Evolutionary conservation across 352 stramenopile species (phyloP).

Genomic region (Phytophthora litchii): DNA sequence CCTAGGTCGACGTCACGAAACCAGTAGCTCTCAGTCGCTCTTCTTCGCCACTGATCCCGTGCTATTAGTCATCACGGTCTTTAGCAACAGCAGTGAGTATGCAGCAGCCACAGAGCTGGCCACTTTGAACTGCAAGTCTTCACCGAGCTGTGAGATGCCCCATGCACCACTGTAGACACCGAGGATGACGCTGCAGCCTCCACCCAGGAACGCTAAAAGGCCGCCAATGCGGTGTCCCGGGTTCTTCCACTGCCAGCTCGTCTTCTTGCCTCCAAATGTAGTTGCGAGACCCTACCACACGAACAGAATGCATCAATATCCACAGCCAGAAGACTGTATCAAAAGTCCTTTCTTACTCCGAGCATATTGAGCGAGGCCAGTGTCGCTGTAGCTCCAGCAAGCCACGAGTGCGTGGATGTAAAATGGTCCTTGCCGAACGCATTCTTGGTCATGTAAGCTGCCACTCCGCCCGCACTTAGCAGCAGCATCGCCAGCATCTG

Average conservation of each 20-base stretch:
- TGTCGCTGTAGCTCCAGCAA: conserved; percentile 47
- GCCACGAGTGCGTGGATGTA: conserved; percentile 75
- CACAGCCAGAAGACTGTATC: not conserved
- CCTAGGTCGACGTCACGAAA: too few relatives aligned
- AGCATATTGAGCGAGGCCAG: conserved; percentile 66
- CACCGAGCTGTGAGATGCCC: conserved; percentile 45
- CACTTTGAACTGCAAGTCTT: conserved; percentile 55
- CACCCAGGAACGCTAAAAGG: conserved; percentile 55
- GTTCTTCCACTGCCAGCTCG: conserved; percentile 77
- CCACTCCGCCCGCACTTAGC: conserved; percentile 46
- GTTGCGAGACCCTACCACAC: conserved; percentile 47
- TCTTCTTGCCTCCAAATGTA: conserved; percentile 68
- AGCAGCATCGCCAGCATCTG: conserved; percentile 56
- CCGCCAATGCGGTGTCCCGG: conserved; percentile 63
- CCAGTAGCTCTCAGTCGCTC: not conserved
- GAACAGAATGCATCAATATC: not conserved
- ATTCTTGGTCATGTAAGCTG: conserved; percentile 67
- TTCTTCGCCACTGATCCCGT: conserved; percentile 8
- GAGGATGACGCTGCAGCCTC: conserved; percentile 44
- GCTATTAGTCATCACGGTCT: conserved; percentile 13
- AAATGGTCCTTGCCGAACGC: conserved; percentile 66
- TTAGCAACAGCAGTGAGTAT: conserved; percentile 54
- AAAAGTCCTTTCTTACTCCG: too few relatives aligned
- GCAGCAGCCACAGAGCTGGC: conserved; percentile 36
- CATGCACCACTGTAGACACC: conserved; percentile 60